Conservation (phyloP, 768 basidiomycete genomes). For the Boletus vinaceobasis region DNA sequence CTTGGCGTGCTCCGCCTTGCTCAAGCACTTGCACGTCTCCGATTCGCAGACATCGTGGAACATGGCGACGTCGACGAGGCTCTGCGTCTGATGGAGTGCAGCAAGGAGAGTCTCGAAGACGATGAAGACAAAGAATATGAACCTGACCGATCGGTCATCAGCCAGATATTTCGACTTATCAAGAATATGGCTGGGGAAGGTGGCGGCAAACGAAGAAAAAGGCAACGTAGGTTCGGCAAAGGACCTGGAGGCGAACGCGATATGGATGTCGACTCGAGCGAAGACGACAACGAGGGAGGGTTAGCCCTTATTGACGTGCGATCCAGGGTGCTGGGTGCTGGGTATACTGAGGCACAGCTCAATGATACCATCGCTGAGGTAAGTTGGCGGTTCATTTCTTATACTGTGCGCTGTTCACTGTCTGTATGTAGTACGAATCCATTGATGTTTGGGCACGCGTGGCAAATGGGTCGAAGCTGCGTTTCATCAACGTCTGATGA, state of each 20-base stretch:
- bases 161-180: slow-evolving; percentile 88
- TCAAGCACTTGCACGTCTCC: slow-evolving; percentile 90
- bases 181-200: slow-evolving; percentile 70
- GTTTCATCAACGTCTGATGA: slow-evolving; percentile 48
- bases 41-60: slow-evolving; percentile 77
- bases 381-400: slow-evolving; percentile 24
- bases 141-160: slow-evolving; percentile 72
- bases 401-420: slow-evolving; percentile 2
- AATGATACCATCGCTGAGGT: slow-evolving; percentile 83
- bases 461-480: slow-evolving; percentile 80
- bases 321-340: slow-evolving; percentile 76
- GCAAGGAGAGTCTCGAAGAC: slow-evolving; percentile 86
- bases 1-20: slow-evolving; percentile 92
- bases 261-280: slow-evolving; percentile 66
- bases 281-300: slow-evolving; percentile 65
- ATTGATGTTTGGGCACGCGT: slow-evolving; percentile 77
- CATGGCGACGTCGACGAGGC: slow-evolving; percentile 94
- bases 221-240: slow-evolving; percentile 55
- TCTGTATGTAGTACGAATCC: slow-evolving; percentile 71
- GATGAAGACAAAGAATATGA: slow-evolving; percentile 69
- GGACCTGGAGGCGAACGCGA: slow-evolving; percentile 71
- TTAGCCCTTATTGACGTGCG: slow-evolving; percentile 86
- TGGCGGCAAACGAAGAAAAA: slow-evolving; percentile 39
- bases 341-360: slow-evolving; percentile 89
- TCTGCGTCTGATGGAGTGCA: slow-evolving; percentile 92